Base-by-base conservation (phyloP, 2,329 filamentous ascomycete genomes). In the Nemania diffusa region DNA sequence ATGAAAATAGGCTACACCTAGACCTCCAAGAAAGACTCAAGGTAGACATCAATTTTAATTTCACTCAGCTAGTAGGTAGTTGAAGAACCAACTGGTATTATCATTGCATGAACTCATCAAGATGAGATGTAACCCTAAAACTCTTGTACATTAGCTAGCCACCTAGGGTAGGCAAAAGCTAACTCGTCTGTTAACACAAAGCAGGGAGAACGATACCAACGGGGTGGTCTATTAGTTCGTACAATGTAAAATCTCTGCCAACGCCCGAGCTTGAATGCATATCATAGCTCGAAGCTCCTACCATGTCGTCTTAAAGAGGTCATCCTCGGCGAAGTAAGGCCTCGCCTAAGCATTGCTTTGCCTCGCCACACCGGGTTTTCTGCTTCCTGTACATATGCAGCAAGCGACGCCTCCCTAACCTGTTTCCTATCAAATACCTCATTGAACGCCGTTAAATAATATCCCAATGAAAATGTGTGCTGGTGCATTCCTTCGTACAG, bases 361-460 rank as follows among this genome's bases (percentile, higher is more conserved):
- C 69, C 70, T 65, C 62, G 71, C 69, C 68, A 32, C 60, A 67
- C 61, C 71, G 55, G 44, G 64, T 56, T 67, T 65, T 64, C 69
- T 69, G 67, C 68, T 64, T 73, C 73, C 72, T 72, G 71, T 76
- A 77, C 73, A 76, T 71, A 68, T 75, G 72, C 48, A 67, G 51
- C 73, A 71, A 69, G 64, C 73, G 72, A 59, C 75, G 68, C 69
- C 68, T 69, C 62, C 68, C 67, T 56, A 64, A 67, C 67, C 68
- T 65, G 51, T 64, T 67, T 64, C 65, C 63, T 22, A 60, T 59
- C 22, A 53, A 64, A 63, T n/a, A 58, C 53, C 60, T 51, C n/a
- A 46, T 59, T 56, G 26, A 69, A 71, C 70, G 70, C 70, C 70
- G 42, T 40, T 24, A 64, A 69, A 37, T 42, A 53, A 62, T 34